Base-by-base conservation (phyloP, 2,329 filamentous ascomycete genomes). In the Colletotrichum chlorophyti region DNA sequence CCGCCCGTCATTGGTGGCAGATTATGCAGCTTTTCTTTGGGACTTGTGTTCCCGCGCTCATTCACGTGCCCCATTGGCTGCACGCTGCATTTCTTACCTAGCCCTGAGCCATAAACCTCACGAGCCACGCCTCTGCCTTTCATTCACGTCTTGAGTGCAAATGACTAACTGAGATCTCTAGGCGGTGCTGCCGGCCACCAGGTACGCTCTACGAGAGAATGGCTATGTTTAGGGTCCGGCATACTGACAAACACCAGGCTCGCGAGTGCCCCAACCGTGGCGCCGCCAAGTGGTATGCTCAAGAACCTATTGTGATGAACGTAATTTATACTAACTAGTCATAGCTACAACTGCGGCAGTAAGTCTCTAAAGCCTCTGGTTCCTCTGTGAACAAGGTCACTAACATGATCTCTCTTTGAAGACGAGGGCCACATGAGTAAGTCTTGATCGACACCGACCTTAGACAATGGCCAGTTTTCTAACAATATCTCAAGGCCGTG, bases 251-350 rank as follows among this genome's bases (percentile, higher is more conserved):
- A 72, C 54, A 27, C 29, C 66, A 92, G 90, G 90, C 91, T 70
- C 90, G 91, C 70, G 91, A 94, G 71, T 95, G 91, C 84, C 91
- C 91, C 70, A 91, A 87, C 83, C 90, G 90, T 79, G 90, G 90
- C 68, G 87, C 88, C 68, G 86, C 90, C 69, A 93, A 91, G 77
- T 93, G 90, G 90, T 93, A 80, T 75, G 86, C 76, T 51, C 34
- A 17, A 31, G 35, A 29, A 17, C 29, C 32, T 64, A 34, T 24
- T 31, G n/a, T 15, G 7, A 9, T 40, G 11, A 8, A 24, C 26
- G 14, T 37, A 8, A 24, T 54, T 47, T 52, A 23, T 51, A 65
- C 65, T 70, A 60, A 71, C 61, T 40, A 37, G n/a, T 12, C 31
- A n/a, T 53, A 91, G 89, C 85, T 93, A 91, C 81, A 92, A 91